Base-by-base conservation (phyloP, 768 basidiomycete genomes). In the Pholiota molesta region DNA sequence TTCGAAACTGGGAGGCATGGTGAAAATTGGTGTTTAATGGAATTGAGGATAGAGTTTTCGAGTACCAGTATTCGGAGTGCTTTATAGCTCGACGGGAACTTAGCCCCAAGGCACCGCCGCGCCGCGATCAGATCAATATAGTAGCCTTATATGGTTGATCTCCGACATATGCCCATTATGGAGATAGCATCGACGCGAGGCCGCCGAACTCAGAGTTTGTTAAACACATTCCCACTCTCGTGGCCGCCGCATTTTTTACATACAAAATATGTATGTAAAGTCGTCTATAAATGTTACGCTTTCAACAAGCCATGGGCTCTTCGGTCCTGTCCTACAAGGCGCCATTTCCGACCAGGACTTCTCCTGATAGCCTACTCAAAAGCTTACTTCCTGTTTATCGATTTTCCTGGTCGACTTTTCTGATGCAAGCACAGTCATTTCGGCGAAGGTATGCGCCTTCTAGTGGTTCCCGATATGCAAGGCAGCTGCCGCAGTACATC, bases 1-100 rank as follows among this genome's bases (percentile, higher is more conserved):
- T 33, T 59, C 51, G 29, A 65, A 59, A 17, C 40, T 61, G 9
- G 63, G 56, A 42, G 68, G 60, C 64, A 70, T 68, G 26, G 45
- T 57, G 40, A 56, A 33, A 57, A 58, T 60, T 28, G 51, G 1
- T 21, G n/a, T n/a, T n/a, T 56, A 23, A 45, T 31, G 28, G 16
- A 33, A 55, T 37, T 19, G 54, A 59, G 56, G 59, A 31, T 23
- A 29, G 28, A 33, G 17, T 23, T 31, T 33, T 21, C 6, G 31
- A 55, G 26, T 37, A 16, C 2, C 14, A 37, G 35, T 13, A 13
- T 37, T 14, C 33, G 23, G 54, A 53, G 55, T 19, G 47, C 47
- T 49, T 49, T 49, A 49, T 49, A 49, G 19, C 47, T 10, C 44
- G n/a, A 19, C 23, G 47, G 13, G 19, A 26, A 28, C 40, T 42